phyloP scores from a whole-genome alignment of 371 early-diverging fungal genomes.

The Mortierella sp. region DNA sequence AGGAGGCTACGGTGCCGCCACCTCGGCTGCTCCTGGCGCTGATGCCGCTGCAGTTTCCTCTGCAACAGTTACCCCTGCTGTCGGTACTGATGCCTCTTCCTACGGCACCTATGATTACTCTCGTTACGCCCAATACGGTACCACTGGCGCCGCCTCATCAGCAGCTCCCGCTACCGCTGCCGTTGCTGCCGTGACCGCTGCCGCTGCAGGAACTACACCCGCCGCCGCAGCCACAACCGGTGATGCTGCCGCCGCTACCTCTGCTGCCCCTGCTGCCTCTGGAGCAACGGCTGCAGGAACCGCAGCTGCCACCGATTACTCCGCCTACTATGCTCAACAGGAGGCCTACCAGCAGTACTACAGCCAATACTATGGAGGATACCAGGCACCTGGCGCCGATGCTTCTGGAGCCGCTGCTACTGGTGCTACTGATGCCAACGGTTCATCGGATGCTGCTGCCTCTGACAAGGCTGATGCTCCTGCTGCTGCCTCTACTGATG shows the following conservation, averaged over 20 bases:
- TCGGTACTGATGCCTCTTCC: slow-evolving; percentile 28
- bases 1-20: slow-evolving; percentile 18
- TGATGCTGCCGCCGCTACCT: slow-evolving; percentile 21
- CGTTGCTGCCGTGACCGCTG: slow-evolving; percentile 7
- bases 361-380: slow-evolving; percentile 46
- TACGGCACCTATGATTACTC: slow-evolving; percentile 45
- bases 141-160: slow-evolving; percentile 22
- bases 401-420: slow-evolving; percentile 11
- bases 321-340: slow-evolving; percentile 56
- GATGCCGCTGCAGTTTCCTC: slow-evolving; percentile 19
- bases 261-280: slow-evolving; percentile 11
- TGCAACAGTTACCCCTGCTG: slow-evolving; percentile 15
- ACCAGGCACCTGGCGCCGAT: slow-evolving; percentile 24
- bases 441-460: slow-evolving; percentile 5
- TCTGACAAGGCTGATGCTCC: slow-evolving; percentile 5
- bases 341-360: slow-evolving; percentile 56
- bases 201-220: neutral
- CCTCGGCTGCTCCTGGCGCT: slow-evolving; percentile 31
- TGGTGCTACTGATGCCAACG: slow-evolving; percentile 13
- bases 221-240: slow-evolving; percentile 5
- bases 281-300: slow-evolving; percentile 16
- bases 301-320: slow-evolving; percentile 31
- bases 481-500: neutral
- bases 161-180: slow-evolving; percentile 5
- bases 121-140: slow-evolving; percentile 46